phyloP scores from a whole-genome alignment of 1,284 basidiomycete genomes.

The Gymnopus androsaceus region DNA sequence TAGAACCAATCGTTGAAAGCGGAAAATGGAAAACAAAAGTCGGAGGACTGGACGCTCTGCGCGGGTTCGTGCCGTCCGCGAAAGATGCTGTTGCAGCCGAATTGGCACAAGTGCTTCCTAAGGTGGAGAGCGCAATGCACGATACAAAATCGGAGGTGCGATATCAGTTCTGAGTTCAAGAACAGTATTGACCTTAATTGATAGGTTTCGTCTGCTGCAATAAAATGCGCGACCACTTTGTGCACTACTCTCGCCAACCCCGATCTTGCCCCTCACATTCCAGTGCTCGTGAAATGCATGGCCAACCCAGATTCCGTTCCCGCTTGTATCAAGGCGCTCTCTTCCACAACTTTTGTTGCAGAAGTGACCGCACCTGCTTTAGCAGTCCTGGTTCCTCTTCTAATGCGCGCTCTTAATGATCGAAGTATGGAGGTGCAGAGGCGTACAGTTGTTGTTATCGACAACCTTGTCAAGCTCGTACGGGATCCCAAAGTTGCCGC shows the following conservation, averaged over 20 bases:
- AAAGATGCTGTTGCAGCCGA: conserved; percentile 86
- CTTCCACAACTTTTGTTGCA: conserved; percentile 94
- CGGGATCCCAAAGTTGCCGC: conserved; percentile 91
- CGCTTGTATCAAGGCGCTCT: conserved; percentile 94
- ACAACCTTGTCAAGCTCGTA: conserved; percentile 98
- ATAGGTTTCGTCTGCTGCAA: conserved; percentile 85
- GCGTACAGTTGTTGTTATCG: conserved; percentile 87
- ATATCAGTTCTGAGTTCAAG: neutral
- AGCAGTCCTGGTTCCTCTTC: conserved; percentile 92
- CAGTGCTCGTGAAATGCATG: conserved; percentile 94
- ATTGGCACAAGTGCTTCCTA: conserved; percentile 82
- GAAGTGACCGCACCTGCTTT: conserved; percentile 96
- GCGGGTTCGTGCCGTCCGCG: conserved; percentile 68
- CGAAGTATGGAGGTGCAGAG: conserved; percentile 95
- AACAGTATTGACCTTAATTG: conserved; percentile 3
- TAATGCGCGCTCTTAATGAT: conserved; percentile 92
- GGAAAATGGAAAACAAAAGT: conserved; percentile 97
- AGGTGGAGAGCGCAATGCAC: conserved; percentile 91
- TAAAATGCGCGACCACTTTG: conserved; percentile 91
- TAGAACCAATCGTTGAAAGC: conserved; percentile 76
- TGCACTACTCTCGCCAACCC: conserved; percentile 94
- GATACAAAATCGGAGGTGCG: conserved; percentile 93
- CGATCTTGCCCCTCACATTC: conserved; percentile 90
- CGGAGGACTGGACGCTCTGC: conserved; percentile 88
- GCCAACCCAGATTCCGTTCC: conserved; percentile 85